Evolutionary conservation across 148 eudicot species (phyloP).

Genomic region (Silene latifolia): DNA sequence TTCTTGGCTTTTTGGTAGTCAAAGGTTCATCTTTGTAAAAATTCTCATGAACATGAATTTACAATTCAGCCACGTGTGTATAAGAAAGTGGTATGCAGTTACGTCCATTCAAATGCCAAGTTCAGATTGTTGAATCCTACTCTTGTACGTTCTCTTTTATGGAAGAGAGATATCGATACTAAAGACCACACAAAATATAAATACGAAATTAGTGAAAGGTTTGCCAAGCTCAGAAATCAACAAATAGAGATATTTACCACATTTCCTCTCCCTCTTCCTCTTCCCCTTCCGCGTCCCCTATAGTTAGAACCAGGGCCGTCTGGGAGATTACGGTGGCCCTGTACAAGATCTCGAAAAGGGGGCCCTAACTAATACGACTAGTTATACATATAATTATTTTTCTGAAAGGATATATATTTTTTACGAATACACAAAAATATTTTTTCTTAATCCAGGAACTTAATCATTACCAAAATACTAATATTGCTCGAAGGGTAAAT

Average conservation of each 20-base stretch:
- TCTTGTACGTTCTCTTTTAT: background rate
- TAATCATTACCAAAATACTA: too few relatives aligned
- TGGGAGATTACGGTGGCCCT: too few relatives aligned
- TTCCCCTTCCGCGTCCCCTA: conserved; percentile 31
- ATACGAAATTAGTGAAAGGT: background rate
- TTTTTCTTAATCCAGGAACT: too few relatives aligned
- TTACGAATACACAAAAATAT: too few relatives aligned
- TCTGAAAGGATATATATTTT: too few relatives aligned
- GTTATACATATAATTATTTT: too few relatives aligned
- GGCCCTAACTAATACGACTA: too few relatives aligned
- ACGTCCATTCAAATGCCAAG: background rate
- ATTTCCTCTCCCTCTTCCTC: conserved; percentile 64
- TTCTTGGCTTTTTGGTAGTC: background rate
- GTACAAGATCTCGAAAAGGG: too few relatives aligned
- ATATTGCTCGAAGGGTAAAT: too few relatives aligned
- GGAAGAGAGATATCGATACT: background rate
- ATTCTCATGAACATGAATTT: background rate
- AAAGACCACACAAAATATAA: background rate
- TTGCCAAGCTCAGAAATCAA: conserved; percentile 7
- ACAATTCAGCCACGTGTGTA: background rate
- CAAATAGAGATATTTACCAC: conserved; percentile 43
- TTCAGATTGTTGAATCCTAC: background rate
- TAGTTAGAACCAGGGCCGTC: too few relatives aligned
- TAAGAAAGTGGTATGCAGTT: background rate
- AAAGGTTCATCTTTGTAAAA: background rate